phyloP scores from a whole-genome alignment of 1,139 yeast species.

The Candida pseudoviswanathii region DNA sequence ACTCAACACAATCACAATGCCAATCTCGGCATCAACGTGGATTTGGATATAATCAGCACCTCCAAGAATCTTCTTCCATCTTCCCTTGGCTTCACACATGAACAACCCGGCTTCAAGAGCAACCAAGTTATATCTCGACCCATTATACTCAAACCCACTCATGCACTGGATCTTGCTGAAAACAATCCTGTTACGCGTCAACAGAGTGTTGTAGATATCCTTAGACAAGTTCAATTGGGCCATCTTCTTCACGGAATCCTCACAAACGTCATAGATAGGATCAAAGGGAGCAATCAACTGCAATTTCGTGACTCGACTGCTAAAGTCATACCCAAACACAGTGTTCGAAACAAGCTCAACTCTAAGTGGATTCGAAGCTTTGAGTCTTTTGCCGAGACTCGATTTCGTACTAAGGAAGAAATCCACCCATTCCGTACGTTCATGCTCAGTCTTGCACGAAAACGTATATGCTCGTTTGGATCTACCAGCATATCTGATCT shows the following conservation, averaged over 20 bases:
- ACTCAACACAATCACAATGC: slow-evolving; percentile 60
- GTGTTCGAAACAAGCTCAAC: slow-evolving; percentile 57
- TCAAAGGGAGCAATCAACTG: slow-evolving; percentile 67
- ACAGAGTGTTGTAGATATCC: slow-evolving; percentile 29
- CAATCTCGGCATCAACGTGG: slow-evolving; percentile 58
- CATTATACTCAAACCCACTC: slow-evolving; percentile 29
- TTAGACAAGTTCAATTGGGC: slow-evolving; percentile 26
- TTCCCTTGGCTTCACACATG: slow-evolving; percentile 49
- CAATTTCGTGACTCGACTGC: slow-evolving; percentile 54
- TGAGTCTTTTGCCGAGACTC: slow-evolving; percentile 47
- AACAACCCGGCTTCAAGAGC: slow-evolving; percentile 45
- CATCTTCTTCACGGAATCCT: slow-evolving; percentile 25
- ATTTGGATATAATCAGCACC: slow-evolving; percentile 60
- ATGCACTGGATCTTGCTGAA: slow-evolving; percentile 31
- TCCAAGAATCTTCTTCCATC: slow-evolving; percentile 66
- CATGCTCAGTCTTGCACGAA: slow-evolving; percentile 54
- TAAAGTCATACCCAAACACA: slow-evolving; percentile 65
- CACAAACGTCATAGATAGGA: slow-evolving; percentile 48
- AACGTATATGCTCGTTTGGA: slow-evolving; percentile 55
- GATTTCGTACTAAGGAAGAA: slow-evolving; percentile 58
- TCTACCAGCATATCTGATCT: slow-evolving; percentile 47
- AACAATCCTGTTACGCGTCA: slow-evolving; percentile 27
- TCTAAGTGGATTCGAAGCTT: slow-evolving; percentile 56
- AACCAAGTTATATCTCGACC: slow-evolving; percentile 29
- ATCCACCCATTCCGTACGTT: slow-evolving; percentile 62